Percentiles rank a stretch among this genome's conserved stretches.
These are phyloP conservation scores for Talaromyces borbonicus DNA, from an alignment of 495 filamentous ascomycete genomes.

Conservation along the genomic window DNA sequence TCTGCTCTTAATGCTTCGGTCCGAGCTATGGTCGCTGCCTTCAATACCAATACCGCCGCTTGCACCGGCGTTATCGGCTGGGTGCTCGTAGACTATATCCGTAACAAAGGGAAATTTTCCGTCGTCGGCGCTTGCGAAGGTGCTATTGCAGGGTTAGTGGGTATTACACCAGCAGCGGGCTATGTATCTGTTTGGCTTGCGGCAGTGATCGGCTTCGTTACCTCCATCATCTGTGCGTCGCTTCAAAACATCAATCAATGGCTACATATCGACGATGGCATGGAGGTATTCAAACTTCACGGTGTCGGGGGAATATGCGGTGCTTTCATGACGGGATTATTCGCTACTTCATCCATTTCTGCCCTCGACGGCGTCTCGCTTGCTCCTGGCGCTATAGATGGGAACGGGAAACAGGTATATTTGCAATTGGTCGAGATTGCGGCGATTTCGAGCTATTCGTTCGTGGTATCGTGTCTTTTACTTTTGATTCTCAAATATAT, in stretches of 20 bases:
- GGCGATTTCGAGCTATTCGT: conserved; percentile 47
- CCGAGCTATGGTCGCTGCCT: conserved; percentile 46
- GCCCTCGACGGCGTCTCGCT: conserved; percentile 39
- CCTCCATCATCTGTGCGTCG: conserved; percentile 39
- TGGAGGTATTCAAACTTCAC: conserved; percentile 57
- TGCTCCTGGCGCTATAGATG: conserved; percentile 44
- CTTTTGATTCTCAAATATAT: conserved; percentile 48
- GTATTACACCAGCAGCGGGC: conserved; percentile 54
- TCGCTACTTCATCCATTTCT: conserved; percentile 38
- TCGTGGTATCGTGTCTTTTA: conserved; percentile 42
- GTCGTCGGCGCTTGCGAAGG: conserved; percentile 52
- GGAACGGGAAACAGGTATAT: conserved; percentile 48
- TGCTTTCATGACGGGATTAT: conserved; percentile 52
- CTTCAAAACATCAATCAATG: conserved; percentile 46
- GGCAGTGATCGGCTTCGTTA: conserved; percentile 49
- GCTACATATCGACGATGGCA: conserved; percentile 49
- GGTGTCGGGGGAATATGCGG: conserved; percentile 53
- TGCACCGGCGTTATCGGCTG: conserved; percentile 49
- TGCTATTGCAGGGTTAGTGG: conserved; percentile 54
- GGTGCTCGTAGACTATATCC: conserved; percentile 48
- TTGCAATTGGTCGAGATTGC: conserved; percentile 50
- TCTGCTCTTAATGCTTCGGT: conserved; percentile 47
- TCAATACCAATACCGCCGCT: conserved; percentile 55
- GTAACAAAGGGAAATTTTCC: conserved; percentile 43
- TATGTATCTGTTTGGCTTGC: conserved; percentile 49